These are phyloP conservation scores for Termitomyces sp. DNA, from an alignment of 768 basidiomycete genomes.

Conservation along the genomic window DNA sequence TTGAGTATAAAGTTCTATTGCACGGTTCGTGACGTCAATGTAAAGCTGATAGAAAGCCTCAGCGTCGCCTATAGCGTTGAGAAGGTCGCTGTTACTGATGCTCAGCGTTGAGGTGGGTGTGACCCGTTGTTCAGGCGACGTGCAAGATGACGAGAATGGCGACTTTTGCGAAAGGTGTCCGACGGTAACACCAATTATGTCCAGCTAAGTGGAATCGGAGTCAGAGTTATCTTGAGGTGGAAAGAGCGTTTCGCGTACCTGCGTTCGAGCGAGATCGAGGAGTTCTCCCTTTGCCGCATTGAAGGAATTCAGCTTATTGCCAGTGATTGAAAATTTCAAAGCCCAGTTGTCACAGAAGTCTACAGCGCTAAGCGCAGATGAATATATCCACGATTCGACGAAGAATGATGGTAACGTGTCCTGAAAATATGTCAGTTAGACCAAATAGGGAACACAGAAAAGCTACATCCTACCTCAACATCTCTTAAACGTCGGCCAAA, in stretches of 20 bases:
- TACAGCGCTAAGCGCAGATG: slow-evolving; percentile 78
- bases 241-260: slow-evolving; percentile 43
- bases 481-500: slow-evolving; percentile 76
- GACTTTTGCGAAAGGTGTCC: slow-evolving; percentile 68
- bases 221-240: background rate
- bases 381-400: slow-evolving; percentile 92
- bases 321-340: slow-evolving; percentile 40
- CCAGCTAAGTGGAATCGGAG: slow-evolving; percentile 50
- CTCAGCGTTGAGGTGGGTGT: slow-evolving; percentile 20
- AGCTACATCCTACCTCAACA: slow-evolving; percentile 60
- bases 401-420: slow-evolving; percentile 60
- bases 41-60: slow-evolving; percentile 79
- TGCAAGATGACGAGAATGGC: slow-evolving; percentile 17
- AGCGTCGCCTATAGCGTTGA: slow-evolving; percentile 47
- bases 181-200: slow-evolving; percentile 71
- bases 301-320: slow-evolving; percentile 42
- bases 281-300: slow-evolving; percentile 86
- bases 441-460: background rate
- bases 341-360: slow-evolving; percentile 78
- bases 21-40: slow-evolving; percentile 65
- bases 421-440: background rate
- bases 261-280: slow-evolving; percentile 79
- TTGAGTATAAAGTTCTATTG: slow-evolving; percentile 79
- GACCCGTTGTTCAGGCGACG: slow-evolving; percentile 16
- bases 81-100: slow-evolving; percentile 60